Percentiles rank a stretch among this genome's conserved stretches.
phyloP scores from a whole-genome alignment of 2,329 filamentous ascomycete genomes.

The Fusarium brachygibbosum region DNA sequence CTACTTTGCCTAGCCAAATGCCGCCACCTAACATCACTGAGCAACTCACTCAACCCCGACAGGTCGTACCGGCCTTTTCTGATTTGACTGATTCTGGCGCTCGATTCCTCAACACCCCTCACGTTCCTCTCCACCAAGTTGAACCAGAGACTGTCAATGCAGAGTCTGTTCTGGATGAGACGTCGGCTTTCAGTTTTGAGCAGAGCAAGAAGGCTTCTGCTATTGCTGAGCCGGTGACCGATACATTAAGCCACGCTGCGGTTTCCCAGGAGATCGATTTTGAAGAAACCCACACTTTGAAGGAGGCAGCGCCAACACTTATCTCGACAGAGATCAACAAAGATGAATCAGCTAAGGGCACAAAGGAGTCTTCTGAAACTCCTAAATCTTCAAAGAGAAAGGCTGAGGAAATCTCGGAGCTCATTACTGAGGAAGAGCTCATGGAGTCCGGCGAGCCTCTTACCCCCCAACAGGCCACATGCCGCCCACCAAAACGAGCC shows the following conservation, averaged over 20 bases:
- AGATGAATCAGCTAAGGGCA: neutral
- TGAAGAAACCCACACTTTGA: neutral
- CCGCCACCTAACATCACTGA: neutral
- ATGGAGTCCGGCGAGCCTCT: neutral
- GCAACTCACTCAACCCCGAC: neutral
- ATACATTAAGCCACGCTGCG: neutral
- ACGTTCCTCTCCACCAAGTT: conserved; percentile 7
- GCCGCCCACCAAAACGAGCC: neutral
- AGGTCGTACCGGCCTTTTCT: conserved; percentile 11
- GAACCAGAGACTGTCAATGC: conserved; percentile 12
- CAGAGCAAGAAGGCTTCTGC: conserved; percentile 45
- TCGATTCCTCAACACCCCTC: conserved; percentile 51
- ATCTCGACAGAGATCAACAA: neutral
- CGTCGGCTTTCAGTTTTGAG: conserved; percentile 51
- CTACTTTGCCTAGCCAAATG: neutral
- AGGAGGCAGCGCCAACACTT: neutral
- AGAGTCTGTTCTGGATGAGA: conserved; percentile 44
- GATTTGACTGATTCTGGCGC: conserved; percentile 51
- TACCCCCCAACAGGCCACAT: neutral
- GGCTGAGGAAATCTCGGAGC: conserved; percentile 47
- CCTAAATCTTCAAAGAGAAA: conserved; percentile 46
- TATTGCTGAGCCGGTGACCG: neutral
- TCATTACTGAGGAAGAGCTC: conserved; percentile 30
- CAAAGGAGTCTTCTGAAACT: neutral
- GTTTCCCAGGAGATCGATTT: conserved; percentile 7